Evolutionary conservation across 441 rosid species (phyloP).

Genomic region (Gossypium laxum): DNA sequence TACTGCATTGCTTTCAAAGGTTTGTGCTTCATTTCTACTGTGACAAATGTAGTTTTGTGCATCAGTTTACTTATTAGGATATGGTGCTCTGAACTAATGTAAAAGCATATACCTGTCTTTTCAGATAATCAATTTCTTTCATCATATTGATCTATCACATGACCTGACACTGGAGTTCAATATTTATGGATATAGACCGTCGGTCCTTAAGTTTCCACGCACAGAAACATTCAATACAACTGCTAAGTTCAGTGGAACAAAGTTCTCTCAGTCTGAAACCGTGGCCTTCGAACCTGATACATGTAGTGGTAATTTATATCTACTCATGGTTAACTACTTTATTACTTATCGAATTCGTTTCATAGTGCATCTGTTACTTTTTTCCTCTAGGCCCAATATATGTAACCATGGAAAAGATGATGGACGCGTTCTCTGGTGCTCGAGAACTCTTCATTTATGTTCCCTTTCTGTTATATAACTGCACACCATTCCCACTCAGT

Average conservation of each 20-base stretch:
- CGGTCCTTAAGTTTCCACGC: slow-evolving; percentile 62
- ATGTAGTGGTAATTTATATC: slow-evolving; percentile 38
- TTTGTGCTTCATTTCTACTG: slow-evolving; percentile 29
- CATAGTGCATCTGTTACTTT: slow-evolving; percentile 13
- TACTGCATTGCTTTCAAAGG: slow-evolving; percentile 67
- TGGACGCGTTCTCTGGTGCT: slow-evolving; percentile 87
- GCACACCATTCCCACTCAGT: slow-evolving; percentile 68
- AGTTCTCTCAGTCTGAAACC: slow-evolving; percentile 56
- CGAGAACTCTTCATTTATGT: slow-evolving; percentile 72
- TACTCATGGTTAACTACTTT: slow-evolving; percentile 3
- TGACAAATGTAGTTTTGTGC: slow-evolving; percentile 17
- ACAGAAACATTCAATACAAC: slow-evolving; percentile 53
- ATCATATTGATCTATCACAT: slow-evolving; percentile 84
- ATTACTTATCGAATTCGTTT: slow-evolving; percentile 9
- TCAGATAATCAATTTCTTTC: slow-evolving; percentile 61
- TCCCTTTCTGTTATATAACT: slow-evolving; percentile 73
- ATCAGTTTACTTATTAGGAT: slow-evolving; percentile 6
- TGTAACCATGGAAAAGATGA: slow-evolving; percentile 62
- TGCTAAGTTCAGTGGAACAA: slow-evolving; percentile 71
- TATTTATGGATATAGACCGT: slow-evolving; percentile 51
- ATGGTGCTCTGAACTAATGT: slow-evolving; percentile 10
- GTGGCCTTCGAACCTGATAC: slow-evolving; percentile 43
- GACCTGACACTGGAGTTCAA: slow-evolving; percentile 64
- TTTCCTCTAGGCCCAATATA: slow-evolving; percentile 49
- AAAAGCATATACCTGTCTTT: slow-evolving; percentile 16